phyloP scores from a whole-genome alignment of 305 asterid genomes.

The Coffea humblotiana region DNA sequence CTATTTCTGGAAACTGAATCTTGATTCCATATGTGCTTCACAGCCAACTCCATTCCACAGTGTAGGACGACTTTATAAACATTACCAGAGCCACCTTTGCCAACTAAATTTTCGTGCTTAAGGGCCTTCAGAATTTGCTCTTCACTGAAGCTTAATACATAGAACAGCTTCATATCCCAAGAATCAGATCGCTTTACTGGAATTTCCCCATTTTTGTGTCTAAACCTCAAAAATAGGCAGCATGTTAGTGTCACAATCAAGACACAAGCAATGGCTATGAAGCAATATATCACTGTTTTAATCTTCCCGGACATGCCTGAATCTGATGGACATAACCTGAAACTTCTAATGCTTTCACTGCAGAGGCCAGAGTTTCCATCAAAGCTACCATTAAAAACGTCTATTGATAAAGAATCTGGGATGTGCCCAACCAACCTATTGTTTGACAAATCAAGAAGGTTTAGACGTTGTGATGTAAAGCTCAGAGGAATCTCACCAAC shows the following conservation, averaged over 20 bases:
- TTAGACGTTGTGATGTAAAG: constrained; percentile 32
- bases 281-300: constrained; percentile 26
- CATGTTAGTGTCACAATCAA: constrained; percentile 23
- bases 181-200: constrained; percentile 29
- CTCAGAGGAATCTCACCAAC: constrained; percentile 39
- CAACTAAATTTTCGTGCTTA: constrained; percentile 44
- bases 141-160: constrained; percentile 39
- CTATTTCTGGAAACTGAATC: constrained; percentile 14
- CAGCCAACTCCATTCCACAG: constrained; percentile 39
- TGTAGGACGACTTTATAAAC: constrained; percentile 37
- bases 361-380: constrained; percentile 44
- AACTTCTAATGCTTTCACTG: constrained; percentile 19
- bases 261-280: constrained; percentile 27
- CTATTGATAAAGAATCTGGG: constrained; percentile 36
- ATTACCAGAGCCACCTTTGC: constrained; percentile 47
- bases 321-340: constrained; percentile 29
- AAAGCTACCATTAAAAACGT: constrained; percentile 33
- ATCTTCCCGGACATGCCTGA: constrained; percentile 18
- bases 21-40: constrained; percentile 40
- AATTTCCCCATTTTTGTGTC: constrained; percentile 14
- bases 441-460: constrained; percentile 44
- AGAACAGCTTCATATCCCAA: constrained; percentile 43
- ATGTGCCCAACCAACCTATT: constrained; percentile 33
- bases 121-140: constrained; percentile 38
- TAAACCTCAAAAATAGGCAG: constrained; percentile 29